phyloP scores from a whole-genome alignment of 768 basidiomycete species.

The Lentinula edodes region DNA sequence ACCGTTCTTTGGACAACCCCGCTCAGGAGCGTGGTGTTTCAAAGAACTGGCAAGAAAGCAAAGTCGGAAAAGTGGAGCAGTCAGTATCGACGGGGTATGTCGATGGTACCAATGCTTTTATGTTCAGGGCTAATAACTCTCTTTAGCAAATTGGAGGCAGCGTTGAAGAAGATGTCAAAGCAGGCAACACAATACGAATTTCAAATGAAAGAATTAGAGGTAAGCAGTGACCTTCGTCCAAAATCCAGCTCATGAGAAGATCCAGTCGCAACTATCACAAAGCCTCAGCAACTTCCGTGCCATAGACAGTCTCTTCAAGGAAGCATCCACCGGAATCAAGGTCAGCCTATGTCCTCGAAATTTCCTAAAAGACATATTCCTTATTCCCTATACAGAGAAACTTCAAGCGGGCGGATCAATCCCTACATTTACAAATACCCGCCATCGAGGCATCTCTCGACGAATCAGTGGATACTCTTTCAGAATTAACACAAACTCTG shows the following conservation, averaged over 20 bases:
- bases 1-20: not conserved
- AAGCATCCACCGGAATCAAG: conserved; percentile 55
- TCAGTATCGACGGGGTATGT: not conserved
- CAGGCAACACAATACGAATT: conserved; percentile 45
- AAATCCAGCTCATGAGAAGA: not conserved
- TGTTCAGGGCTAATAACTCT: not conserved
- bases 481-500: conserved; percentile 50
- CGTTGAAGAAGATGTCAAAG: conserved; percentile 39
- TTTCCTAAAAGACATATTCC: not conserved
- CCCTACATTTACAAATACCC: conserved; percentile 54
- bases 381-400: conserved; percentile 40
- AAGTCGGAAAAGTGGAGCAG: not conserved
- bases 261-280: conserved; percentile 59
- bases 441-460: conserved; percentile 57
- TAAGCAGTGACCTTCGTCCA: conserved; percentile 14
- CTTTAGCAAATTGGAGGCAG: conserved; percentile 39
- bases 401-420: conserved; percentile 51
- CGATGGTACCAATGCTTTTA: not conserved
- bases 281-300: conserved; percentile 71
- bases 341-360: conserved; percentile 24
- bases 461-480: conserved; percentile 51
- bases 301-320: conserved; percentile 64
- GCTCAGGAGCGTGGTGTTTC: not conserved
- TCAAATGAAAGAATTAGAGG: conserved; percentile 61
- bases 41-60: not conserved